A percentile compares a stretch with the other conserved stretches of the same genome.
Evolutionary conservation across 768 basidiomycete species (phyloP).

Genomic region (Lactarius evosmus): DNA sequence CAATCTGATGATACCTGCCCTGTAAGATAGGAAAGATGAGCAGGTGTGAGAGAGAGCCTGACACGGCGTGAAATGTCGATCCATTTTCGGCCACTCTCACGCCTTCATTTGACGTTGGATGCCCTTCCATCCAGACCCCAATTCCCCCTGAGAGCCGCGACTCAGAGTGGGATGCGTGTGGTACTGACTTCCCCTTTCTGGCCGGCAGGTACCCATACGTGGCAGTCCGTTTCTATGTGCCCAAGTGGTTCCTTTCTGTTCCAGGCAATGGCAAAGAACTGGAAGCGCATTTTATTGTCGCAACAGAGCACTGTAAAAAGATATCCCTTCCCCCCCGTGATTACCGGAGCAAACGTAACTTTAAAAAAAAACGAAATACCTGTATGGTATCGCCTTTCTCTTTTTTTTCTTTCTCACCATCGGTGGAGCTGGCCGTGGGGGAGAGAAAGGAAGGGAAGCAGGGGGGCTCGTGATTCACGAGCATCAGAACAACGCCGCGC

Average conservation of each 20-base stretch:
- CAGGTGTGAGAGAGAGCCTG: background rate
- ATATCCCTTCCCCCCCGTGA: background rate
- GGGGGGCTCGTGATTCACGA: background rate
- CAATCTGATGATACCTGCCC: background rate
- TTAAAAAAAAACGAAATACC: background rate
- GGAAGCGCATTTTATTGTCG: background rate
- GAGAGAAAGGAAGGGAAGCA: background rate
- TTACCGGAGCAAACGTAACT: background rate
- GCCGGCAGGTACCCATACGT: background rate
- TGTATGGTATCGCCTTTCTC: background rate
- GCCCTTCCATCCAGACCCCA: background rate
- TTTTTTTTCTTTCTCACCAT: background rate
- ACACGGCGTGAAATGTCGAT: slow-evolving; percentile 12
- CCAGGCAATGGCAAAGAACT: background rate
- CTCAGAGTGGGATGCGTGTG: background rate
- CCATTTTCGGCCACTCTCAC: slow-evolving; percentile 4
- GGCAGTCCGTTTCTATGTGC: background rate
- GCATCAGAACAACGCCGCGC: slow-evolving; percentile 11
- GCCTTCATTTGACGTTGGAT: background rate
- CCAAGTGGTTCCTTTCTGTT: background rate
- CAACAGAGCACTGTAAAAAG: background rate
- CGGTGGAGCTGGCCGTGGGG: background rate
- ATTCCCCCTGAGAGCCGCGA: background rate
- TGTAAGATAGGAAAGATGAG: background rate
- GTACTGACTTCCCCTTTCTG: background rate